These are phyloP conservation scores for Erysimum pusillum DNA, from an alignment of 441 rosid genomes.

Conservation along the genomic window DNA sequence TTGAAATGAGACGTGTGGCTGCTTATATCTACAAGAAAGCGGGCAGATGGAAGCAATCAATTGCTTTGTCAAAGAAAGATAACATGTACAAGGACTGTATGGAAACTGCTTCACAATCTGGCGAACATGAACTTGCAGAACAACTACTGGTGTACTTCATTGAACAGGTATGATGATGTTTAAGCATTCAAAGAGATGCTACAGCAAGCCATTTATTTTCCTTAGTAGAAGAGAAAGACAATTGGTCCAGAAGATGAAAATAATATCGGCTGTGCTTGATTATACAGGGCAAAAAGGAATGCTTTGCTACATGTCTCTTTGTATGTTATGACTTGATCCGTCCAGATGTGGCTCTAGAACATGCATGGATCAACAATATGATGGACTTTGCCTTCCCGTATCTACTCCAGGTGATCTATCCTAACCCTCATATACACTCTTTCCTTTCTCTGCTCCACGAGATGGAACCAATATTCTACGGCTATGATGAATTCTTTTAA, in stretches of 20 bases:
- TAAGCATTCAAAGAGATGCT: not conserved
- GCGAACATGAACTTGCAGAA: conserved; percentile 97
- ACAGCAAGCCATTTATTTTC: not conserved
- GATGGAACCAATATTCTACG: not conserved
- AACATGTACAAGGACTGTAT: conserved; percentile 93
- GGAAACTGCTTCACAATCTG: conserved; percentile 99
- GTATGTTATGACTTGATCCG: conserved; percentile 94
- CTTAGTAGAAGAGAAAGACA: not conserved
- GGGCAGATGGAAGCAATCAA: conserved; percentile 99
- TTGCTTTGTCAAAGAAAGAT: conserved; percentile 97
- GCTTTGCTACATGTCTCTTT: conserved; percentile 97
- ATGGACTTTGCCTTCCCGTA: conserved; percentile 97
- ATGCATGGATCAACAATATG: conserved; percentile 94
- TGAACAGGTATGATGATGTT: conserved; percentile 66
- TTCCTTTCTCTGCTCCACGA: not conserved
- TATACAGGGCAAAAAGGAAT: conserved; percentile 94
- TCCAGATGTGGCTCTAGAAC: conserved; percentile 89
- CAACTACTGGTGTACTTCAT: conserved; percentile 97
- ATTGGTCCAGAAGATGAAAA: conserved; percentile 17
- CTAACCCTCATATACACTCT: not conserved
- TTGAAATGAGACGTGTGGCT: conserved; percentile 99
- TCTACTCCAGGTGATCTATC: conserved; percentile 74
- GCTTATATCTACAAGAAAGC: conserved; percentile 99
- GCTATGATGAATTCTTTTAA: not conserved
- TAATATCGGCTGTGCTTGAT: conserved; percentile 20